These are phyloP conservation scores for Primulina huaijiensis DNA, from an alignment of 257 asterid species.

Conservation along the genomic window DNA sequence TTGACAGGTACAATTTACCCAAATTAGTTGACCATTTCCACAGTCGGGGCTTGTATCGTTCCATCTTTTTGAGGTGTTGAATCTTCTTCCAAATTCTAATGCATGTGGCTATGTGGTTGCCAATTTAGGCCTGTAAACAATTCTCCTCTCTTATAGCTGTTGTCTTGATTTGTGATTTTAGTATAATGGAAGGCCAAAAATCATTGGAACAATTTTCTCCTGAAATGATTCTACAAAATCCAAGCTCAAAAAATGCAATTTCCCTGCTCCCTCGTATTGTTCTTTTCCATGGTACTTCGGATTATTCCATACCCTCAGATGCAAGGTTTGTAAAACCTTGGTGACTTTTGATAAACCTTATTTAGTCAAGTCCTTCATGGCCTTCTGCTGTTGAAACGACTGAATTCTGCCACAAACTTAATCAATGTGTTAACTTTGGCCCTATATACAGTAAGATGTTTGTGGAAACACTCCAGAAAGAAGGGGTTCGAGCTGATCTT, in stretches of 20 bases:
- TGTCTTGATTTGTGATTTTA: constrained; percentile 32
- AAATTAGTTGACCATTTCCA: constrained; percentile 87
- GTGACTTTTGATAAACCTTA: neutral
- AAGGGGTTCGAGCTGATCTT: constrained; percentile 73
- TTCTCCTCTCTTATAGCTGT: constrained; percentile 20
- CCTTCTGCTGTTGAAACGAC: too few relatives aligned
- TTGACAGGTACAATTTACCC: constrained; percentile 72
- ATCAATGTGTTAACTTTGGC: constrained; percentile 1
- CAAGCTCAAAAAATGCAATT: constrained; percentile 38
- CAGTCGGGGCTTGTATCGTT: constrained; percentile 83
- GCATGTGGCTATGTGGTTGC: too few relatives aligned
- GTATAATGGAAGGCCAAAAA: constrained; percentile 95
- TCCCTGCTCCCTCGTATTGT: constrained; percentile 64
- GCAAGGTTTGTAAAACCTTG: constrained; percentile 54
- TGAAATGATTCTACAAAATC: constrained; percentile 54
- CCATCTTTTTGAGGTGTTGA: constrained; percentile 78
- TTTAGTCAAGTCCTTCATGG: neutral
- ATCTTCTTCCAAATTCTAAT: neutral
- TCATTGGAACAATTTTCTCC: constrained; percentile 74
- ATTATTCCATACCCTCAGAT: constrained; percentile 74
- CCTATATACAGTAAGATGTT: constrained; percentile 58
- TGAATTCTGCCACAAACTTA: too few relatives aligned
- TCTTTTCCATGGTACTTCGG: constrained; percentile 80
- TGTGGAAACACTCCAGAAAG: constrained; percentile 47
- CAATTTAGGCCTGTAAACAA: too few relatives aligned